These are phyloP conservation scores for Wickerhamiella sorbophila DNA, from an alignment of 805 yeast genomes.

Conservation along the genomic window DNA sequence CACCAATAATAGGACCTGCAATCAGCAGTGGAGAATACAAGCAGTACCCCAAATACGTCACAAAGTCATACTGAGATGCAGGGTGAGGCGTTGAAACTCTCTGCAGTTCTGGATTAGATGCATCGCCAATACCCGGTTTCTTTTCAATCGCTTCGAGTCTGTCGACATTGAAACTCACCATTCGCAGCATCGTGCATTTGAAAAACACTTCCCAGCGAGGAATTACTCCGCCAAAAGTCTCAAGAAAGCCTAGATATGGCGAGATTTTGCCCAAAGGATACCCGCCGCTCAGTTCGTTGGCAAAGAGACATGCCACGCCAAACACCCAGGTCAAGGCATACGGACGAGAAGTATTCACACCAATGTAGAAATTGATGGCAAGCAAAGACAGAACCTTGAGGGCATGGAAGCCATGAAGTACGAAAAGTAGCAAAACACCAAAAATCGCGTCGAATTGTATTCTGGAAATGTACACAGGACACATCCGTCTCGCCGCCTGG, in stretches of 20 bases:
- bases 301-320: constrained; percentile 61
- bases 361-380: constrained; percentile 36
- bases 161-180: constrained; percentile 74
- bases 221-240: constrained; percentile 59
- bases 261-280: constrained; percentile 35
- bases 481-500: constrained; percentile 32
- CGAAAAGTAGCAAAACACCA: constrained; percentile 53
- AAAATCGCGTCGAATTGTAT: constrained; percentile 56
- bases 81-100: constrained; percentile 38
- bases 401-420: constrained; percentile 68
- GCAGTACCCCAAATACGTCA: constrained; percentile 60
- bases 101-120: constrained; percentile 20
- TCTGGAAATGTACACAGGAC: constrained; percentile 23
- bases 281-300: constrained; percentile 55
- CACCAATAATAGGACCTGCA: constrained; percentile 90
- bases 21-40: constrained; percentile 79
- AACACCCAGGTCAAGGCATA: constrained; percentile 49
- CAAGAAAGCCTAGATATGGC: constrained; percentile 37
- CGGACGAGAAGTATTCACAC: constrained; percentile 2
- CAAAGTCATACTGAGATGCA: constrained; percentile 41
- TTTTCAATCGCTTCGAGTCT: constrained; percentile 25
- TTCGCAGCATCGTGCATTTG: constrained; percentile 74
- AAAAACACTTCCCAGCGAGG: constrained; percentile 92
- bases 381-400: constrained; percentile 49
- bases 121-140: neutral